Conservation (phyloP, 768 basidiomycete genomes). For the Trametes punicea region DNA sequence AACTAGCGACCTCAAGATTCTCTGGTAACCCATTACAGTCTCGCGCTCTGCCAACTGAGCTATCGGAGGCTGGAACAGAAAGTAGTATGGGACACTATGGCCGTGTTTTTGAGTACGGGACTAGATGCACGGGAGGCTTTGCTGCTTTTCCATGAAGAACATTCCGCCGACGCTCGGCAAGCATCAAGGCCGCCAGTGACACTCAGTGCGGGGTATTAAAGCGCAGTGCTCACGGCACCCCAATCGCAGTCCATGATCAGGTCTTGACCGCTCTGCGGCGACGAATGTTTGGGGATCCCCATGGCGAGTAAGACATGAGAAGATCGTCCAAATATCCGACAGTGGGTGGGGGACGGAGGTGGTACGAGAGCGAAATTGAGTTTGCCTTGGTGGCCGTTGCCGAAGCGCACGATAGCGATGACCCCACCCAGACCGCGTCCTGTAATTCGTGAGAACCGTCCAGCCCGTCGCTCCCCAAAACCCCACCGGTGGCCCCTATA, state of each 20-base stretch:
- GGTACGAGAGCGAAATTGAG: slow-evolving; percentile 13
- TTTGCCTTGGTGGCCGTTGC: slow-evolving; percentile 3
- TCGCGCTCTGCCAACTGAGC: slow-evolving; percentile 25
- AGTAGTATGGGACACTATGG: too few relatives aligned
- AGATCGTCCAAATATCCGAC: neutral
- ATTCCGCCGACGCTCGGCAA: too few relatives aligned
- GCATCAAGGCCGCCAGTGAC: too few relatives aligned
- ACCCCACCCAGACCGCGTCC: slow-evolving; percentile 12
- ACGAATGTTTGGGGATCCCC: slow-evolving; percentile 11
- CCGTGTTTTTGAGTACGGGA: too few relatives aligned
- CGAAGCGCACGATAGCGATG: slow-evolving; percentile 10
- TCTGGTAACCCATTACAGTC: slow-evolving; percentile 19
- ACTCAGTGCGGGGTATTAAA: too few relatives aligned
- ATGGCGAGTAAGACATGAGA: slow-evolving; percentile 4
- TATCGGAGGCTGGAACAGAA: slow-evolving; percentile 21
- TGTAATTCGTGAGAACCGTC: slow-evolving; percentile 3
- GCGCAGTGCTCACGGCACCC: too few relatives aligned
- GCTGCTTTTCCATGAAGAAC: too few relatives aligned
- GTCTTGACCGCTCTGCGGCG: neutral
- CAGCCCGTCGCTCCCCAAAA: slow-evolving; percentile 7
- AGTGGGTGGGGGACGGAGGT: neutral
- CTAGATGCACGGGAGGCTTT: too few relatives aligned
- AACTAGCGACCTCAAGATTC: slow-evolving; percentile 21
- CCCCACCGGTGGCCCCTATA: slow-evolving; percentile 8
- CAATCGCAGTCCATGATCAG: neutral